Evolutionary conservation across 148 eudicot genomes (phyloP).

Genomic region (Fagopyrum tataricum): DNA sequence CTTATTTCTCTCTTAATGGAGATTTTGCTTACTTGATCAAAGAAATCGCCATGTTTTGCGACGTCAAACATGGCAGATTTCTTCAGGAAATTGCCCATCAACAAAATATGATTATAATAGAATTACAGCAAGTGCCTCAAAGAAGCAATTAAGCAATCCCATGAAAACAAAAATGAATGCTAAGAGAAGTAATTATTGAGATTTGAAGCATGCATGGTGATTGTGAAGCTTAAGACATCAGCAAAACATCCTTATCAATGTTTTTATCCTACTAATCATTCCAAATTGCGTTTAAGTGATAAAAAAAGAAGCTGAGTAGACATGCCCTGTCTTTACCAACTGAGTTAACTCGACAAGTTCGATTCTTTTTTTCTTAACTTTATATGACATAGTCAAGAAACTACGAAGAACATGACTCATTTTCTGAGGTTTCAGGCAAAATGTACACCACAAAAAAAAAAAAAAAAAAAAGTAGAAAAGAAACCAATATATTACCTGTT

Average conservation of each 20-base stretch:
- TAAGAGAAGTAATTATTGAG: conserved; percentile 7
- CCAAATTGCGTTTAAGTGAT: not conserved
- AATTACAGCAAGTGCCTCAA: not conserved
- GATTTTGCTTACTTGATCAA: not conserved
- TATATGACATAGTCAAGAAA: too few relatives aligned
- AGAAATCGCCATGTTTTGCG: too few relatives aligned
- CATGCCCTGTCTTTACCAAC: too few relatives aligned
- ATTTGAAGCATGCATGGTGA: conserved; percentile 10
- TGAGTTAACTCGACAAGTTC: too few relatives aligned
- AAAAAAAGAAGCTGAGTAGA: too few relatives aligned
- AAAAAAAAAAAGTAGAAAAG: too few relatives aligned
- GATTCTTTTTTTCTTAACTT: too few relatives aligned
- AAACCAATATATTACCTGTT: too few relatives aligned
- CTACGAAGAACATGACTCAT: too few relatives aligned
- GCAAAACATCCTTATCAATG: conserved; percentile 11
- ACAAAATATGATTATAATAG: not conserved
- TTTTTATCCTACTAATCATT: not conserved
- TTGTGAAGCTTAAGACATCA: conserved; percentile 11
- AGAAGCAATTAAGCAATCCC: not conserved
- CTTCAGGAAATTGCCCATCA: not conserved
- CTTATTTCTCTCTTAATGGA: not conserved
- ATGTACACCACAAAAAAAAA: too few relatives aligned
- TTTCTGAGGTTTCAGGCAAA: too few relatives aligned
- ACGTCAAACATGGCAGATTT: too few relatives aligned
- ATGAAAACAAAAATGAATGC: not conserved